Conservation (phyloP, 202 grass and related monocot species). For the Musa balbisiana region DNA sequence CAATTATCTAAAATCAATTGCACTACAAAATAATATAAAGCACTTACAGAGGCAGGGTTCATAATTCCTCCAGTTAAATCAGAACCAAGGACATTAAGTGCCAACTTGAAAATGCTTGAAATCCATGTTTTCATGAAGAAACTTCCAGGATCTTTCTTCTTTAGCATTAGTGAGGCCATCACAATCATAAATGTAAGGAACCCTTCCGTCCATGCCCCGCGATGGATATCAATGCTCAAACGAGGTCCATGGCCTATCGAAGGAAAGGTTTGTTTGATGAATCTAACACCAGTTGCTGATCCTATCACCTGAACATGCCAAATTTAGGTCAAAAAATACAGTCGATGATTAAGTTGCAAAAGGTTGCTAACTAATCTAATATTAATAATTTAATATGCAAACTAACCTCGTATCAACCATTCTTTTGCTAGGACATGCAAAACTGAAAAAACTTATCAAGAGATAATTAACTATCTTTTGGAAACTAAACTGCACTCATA, state of each 20-base stretch:
- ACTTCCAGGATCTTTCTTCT: constrained; percentile 67
- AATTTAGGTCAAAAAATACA: not conserved
- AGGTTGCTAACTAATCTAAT: not conserved
- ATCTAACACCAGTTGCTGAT: constrained; percentile 46
- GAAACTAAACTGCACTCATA: not conserved
- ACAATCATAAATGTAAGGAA: constrained; percentile 78
- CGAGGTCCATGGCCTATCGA: constrained; percentile 67
- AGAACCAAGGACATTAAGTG: constrained; percentile 86
- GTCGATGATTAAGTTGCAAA: not conserved
- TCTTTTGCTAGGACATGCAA: not conserved
- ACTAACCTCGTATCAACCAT: not conserved
- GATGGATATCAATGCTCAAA: constrained; percentile 52
- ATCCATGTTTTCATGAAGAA: constrained; percentile 99
- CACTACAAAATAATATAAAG: not conserved
- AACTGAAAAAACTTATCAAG: not conserved
- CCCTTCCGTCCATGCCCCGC: constrained; percentile 75
- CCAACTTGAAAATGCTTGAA: constrained; percentile 69
- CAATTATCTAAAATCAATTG: not conserved
- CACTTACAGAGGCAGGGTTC: constrained; percentile 96
- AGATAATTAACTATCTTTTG: not conserved
- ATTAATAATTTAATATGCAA: not conserved
- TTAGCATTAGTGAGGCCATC: constrained; percentile 63
- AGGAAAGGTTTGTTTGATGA: constrained; percentile 57
- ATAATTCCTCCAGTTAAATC: constrained; percentile 94
- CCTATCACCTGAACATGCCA: constrained; percentile 54